Evolutionary conservation across 176 grass and related monocot species (phyloP), one percentile per base, ranked within the genome.

Genomic region (Phragmites australis): DNA sequence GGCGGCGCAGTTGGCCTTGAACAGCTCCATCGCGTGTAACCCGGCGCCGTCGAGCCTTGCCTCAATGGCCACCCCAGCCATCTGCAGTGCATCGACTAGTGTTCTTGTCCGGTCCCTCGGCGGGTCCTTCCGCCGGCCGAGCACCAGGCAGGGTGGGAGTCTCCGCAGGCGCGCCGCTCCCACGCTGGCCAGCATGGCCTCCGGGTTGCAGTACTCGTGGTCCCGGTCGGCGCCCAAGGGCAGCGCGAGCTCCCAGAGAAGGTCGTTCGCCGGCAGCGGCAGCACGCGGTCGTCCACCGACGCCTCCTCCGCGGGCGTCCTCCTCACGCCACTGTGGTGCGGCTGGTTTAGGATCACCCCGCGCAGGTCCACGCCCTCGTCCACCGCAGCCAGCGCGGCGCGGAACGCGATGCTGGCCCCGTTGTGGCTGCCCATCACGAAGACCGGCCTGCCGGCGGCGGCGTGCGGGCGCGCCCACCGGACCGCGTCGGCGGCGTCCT

Each of bases 221-320:
- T 92, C 92, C 19, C 94, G 80, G 76, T 92, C 83, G 6, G 83
- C 48, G 58, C 89, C 91, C 16, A 82, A 7, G 39, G 94, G 92
- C 81, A 94, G 84, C 18, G 92, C 72, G n/a, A 97, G 85, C 66
- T 97, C 92, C 94, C 92, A 97, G 72, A 97, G 86, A 59, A 94
- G 80, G 78, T 97, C 92, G 68, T 92, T 94, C 3, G 60, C 89
- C 5, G 85, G 57, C 9, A 97, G 90, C 71, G 95, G 85, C 49
- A 97, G 26, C 40, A 94, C 74, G 77, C 80, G 89, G 83, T 92
- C 94, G 61, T 90, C 49, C 58, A 87, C 75, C 4, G 89, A 81
- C 29, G 70, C 80, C 41, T 9, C 75, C 80, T 94, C 95, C 3
- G 95, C 89, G n/a, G 83, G 77, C 48, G 95, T 89, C 68, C 95